Percentiles rank a stretch among this genome's conserved stretches.
Conservation (phyloP, 352 stramenopile species). For the Phytopythium cucurbitacearum region DNA sequence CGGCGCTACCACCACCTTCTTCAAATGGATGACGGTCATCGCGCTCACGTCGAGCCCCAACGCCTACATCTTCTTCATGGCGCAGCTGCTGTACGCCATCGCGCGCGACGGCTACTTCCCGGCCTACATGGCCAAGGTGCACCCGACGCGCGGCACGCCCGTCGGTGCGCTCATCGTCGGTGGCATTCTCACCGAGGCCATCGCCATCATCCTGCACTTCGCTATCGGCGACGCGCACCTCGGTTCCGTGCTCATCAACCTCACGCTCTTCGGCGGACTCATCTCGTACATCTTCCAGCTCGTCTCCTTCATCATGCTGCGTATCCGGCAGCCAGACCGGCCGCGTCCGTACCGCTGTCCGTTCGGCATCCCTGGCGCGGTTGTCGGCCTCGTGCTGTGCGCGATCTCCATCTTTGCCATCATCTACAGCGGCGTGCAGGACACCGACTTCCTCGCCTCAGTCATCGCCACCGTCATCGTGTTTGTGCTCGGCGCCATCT, state of each 20-base stretch:
- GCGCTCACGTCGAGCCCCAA: constrained; percentile 56
- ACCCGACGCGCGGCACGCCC: constrained; percentile 33
- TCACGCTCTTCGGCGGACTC: constrained; percentile 51
- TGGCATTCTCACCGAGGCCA: constrained; percentile 25
- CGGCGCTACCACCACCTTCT: constrained; percentile 46
- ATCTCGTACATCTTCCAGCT: constrained; percentile 70
- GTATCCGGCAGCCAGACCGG: constrained; percentile 39
- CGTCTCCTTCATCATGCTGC: constrained; percentile 54
- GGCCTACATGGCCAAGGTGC: constrained; percentile 45
- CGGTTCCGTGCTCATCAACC: constrained; percentile 62
- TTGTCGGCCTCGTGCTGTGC: constrained; percentile 44
- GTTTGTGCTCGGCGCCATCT: constrained; percentile 38
- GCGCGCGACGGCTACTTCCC: constrained; percentile 57
- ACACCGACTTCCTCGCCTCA: constrained; percentile 53
- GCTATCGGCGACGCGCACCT: constrained; percentile 53
- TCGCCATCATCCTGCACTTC: constrained; percentile 54
- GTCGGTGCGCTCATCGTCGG: constrained; percentile 43
- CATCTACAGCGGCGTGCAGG: constrained; percentile 53
- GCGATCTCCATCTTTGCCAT: constrained; percentile 45
- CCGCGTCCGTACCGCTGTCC: constrained; percentile 48
- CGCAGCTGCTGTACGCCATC: constrained; percentile 53
- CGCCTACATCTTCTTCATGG: constrained; percentile 76
- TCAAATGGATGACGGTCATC: constrained; percentile 64
- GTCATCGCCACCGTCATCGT: constrained; percentile 42
- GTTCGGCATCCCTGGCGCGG: constrained; percentile 47